phyloP scores from a whole-genome alignment of 148 eudicot species.

The Chenopodium quinoa region DNA sequence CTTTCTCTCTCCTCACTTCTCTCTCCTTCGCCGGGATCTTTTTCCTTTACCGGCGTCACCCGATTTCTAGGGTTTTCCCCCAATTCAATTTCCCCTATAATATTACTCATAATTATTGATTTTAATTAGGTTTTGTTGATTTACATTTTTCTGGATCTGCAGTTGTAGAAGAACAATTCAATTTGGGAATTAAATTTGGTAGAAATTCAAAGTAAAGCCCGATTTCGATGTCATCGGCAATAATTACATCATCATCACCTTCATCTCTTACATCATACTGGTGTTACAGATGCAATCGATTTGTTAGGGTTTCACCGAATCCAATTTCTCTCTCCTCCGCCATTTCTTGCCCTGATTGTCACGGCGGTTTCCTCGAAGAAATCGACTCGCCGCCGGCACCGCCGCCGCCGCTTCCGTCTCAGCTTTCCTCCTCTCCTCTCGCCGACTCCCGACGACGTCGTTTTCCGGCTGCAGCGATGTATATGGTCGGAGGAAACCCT shows the following conservation, averaged over 20 bases:
- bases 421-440: background rate
- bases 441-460: slow-evolving; percentile 54
- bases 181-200: background rate
- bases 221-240: slow-evolving; percentile 25
- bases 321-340: slow-evolving; percentile 12
- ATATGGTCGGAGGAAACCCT: slow-evolving; percentile 37
- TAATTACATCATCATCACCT: slow-evolving; percentile 28
- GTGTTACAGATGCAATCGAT: slow-evolving; percentile 93
- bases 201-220: background rate
- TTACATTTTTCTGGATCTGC: background rate
- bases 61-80: background rate
- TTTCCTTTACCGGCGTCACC: background rate
- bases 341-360: slow-evolving; percentile 71
- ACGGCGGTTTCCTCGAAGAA: slow-evolving; percentile 73
- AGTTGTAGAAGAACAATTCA: background rate
- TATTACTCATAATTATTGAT: too few relatives aligned
- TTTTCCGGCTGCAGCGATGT: slow-evolving; percentile 57
- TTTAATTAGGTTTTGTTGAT: background rate
- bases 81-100: background rate
- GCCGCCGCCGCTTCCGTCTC: background rate
- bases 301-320: slow-evolving; percentile 44
- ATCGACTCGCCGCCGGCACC: slow-evolving; percentile 42
- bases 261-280: slow-evolving; percentile 53
- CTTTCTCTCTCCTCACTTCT: background rate
- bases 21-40: slow-evolving; percentile 16